These are phyloP conservation scores for Syzygium aromaticum DNA, from an alignment of 345 rosid species.

Conservation along the genomic window DNA sequence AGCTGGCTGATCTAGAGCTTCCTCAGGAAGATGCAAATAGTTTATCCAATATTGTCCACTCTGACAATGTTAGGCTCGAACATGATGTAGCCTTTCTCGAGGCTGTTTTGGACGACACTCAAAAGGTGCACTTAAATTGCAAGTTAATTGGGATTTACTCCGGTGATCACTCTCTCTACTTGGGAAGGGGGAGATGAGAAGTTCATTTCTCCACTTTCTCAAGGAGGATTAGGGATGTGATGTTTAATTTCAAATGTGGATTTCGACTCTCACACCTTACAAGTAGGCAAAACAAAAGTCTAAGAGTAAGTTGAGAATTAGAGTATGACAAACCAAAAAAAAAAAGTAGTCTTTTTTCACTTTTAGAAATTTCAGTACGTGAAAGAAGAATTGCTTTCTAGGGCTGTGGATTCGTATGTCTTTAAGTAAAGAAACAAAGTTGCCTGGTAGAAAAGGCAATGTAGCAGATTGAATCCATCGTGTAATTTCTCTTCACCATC, in stretches of 20 bases:
- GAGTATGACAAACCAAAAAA: too few relatives aligned
- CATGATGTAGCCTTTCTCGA: slow-evolving; percentile 91
- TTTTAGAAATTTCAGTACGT: too few relatives aligned
- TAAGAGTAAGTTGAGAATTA: too few relatives aligned
- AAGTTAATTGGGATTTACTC: neutral
- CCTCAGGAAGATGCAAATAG: slow-evolving; percentile 63
- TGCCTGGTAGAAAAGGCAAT: neutral
- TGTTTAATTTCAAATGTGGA: too few relatives aligned
- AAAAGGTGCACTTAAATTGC: slow-evolving; percentile 41
- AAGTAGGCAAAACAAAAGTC: too few relatives aligned
- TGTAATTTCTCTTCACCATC: neutral
- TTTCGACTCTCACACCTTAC: too few relatives aligned
- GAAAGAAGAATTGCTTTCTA: too few relatives aligned
- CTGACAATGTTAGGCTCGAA: slow-evolving; percentile 91
- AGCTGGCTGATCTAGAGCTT: slow-evolving; percentile 58
- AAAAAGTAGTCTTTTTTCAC: too few relatives aligned
- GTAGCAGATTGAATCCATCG: neutral
- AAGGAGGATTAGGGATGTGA: too few relatives aligned
- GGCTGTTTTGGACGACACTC: slow-evolving; percentile 93
- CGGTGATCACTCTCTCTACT: too few relatives aligned
- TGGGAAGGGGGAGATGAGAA: too few relatives aligned
- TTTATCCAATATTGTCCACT: slow-evolving; percentile 83
- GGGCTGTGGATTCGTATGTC: neutral
- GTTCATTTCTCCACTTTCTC: too few relatives aligned
- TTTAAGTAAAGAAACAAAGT: neutral